Percentiles rank a stretch among this genome's conserved stretches.
These are phyloP conservation scores for Hibiscus syriacus DNA, from an alignment of 345 rosid genomes.

Conservation along the genomic window DNA sequence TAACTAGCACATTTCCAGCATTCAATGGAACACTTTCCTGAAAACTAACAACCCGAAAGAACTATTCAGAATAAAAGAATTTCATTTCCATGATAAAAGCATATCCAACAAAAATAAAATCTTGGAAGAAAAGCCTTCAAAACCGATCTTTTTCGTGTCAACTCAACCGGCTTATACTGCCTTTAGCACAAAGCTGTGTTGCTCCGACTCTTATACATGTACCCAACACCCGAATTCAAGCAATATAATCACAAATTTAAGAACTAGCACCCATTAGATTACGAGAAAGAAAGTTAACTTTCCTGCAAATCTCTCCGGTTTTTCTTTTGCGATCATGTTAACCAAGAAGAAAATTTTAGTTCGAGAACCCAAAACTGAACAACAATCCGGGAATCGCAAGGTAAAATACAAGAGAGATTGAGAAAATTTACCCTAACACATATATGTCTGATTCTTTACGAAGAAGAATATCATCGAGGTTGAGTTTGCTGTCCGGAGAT, in stretches of 20 bases:
- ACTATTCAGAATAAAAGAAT: background rate
- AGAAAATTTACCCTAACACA: constrained; percentile 61
- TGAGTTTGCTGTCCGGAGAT: too few relatives aligned
- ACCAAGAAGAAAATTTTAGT: background rate
- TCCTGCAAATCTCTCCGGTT: background rate
- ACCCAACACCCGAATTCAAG: background rate
- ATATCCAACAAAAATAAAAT: background rate
- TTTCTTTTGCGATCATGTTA: background rate
- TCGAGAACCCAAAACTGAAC: background rate
- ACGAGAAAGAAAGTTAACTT: background rate
- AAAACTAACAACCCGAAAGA: constrained; percentile 38
- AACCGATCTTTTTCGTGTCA: background rate
- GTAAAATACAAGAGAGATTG: constrained; percentile 4
- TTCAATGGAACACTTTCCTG: constrained; percentile 97
- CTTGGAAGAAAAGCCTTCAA: background rate
- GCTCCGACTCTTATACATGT: background rate
- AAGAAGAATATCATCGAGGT: constrained; percentile 68
- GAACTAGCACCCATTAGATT: background rate
- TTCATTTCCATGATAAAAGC: background rate
- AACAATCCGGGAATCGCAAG: background rate
- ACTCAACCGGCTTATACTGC: background rate
- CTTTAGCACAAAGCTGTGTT: too few relatives aligned
- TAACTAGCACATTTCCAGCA: constrained; percentile 93
- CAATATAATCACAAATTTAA: background rate
- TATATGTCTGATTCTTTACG: constrained; percentile 60